Evolutionary conservation across 1,139 yeast species (phyloP), one percentile per base, ranked within the genome.

Genomic region (Pichia norvegensis): DNA sequence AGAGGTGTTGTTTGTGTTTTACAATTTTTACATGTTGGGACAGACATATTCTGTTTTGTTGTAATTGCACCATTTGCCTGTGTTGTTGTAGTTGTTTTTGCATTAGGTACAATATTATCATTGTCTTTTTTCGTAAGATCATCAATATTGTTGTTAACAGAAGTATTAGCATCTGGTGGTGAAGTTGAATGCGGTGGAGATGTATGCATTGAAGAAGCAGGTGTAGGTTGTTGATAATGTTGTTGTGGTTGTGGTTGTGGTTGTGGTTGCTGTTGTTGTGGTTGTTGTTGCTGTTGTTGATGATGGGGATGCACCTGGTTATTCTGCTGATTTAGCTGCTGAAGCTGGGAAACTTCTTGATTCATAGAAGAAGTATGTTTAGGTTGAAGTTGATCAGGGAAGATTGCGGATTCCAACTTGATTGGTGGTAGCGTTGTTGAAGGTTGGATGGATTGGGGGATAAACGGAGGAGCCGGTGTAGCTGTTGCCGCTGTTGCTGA

Each of bases 1-100:
- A 90, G 69, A 1, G 97, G 97, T 1, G 97, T 90, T 1, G 92
- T 88, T 50, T 86, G 85, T 6, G 97, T 90, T 57, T 82, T 77
- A 67, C 97, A 90, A 64, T 90, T 90, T 55, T 84, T 86, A 64
- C 97, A 90, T 21, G 83, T 75, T 1, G 96, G 90, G 37, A 78
- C 69, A 7, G 81, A 65, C 49, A 78, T 72, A 55, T 76, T 78
- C 33, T 68, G 63, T 48, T 66, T 67, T 13, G 68, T 61, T 2
- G 72, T 67, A 13, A 69, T 61, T 25, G 68, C 56, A 14, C 71
- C 71, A 46, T 66, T 67, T n/a, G 67, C 58, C 49, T 64, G 67
- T 2, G 67, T 65, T 2, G 68, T 66, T 2, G 65, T 55, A 11
- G 72, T 71, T 5, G 76, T 66, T 56, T 72, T 74, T 1, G 76